Conservation (phyloP, 306 rosid genomes). For the Benincasa hispida region DNA sequence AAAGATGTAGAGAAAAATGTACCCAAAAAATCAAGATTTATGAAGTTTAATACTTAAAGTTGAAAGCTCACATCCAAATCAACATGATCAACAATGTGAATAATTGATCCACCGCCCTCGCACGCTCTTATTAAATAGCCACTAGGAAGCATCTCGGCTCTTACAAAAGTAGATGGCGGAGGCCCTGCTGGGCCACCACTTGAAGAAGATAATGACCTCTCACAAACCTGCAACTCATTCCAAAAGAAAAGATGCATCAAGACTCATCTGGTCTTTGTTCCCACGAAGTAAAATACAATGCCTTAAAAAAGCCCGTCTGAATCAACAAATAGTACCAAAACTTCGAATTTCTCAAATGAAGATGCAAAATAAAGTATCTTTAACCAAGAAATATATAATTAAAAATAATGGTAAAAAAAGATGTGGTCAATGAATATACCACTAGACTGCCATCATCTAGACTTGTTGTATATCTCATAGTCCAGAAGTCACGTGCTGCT, state of each 20-base stretch:
- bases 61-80: conserved; percentile 62
- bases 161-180: conserved; percentile 50
- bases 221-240: conserved; percentile 52
- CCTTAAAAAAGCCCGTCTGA: background rate
- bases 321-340: background rate
- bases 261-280: background rate
- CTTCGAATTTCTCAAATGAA: background rate
- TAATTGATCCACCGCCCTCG: conserved; percentile 94
- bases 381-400: background rate
- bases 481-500: conserved; percentile 96
- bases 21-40: background rate
- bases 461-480: conserved; percentile 68
- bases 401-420: background rate
- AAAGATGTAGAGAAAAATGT: too few species aligned
- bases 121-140: conserved; percentile 86
- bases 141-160: conserved; percentile 97
- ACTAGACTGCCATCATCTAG: conserved; percentile 98
- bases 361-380: background rate
- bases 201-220: conserved; percentile 75
- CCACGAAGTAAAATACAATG: background rate
- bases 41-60: background rate
- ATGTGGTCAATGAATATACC: conserved; percentile 28
- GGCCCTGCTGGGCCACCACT: conserved; percentile 87
- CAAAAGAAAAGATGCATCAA: background rate
- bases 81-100: conserved; percentile 87